These are phyloP conservation scores for Salix caprea DNA, from an alignment of 345 rosid genomes.

Conservation along the genomic window DNA sequence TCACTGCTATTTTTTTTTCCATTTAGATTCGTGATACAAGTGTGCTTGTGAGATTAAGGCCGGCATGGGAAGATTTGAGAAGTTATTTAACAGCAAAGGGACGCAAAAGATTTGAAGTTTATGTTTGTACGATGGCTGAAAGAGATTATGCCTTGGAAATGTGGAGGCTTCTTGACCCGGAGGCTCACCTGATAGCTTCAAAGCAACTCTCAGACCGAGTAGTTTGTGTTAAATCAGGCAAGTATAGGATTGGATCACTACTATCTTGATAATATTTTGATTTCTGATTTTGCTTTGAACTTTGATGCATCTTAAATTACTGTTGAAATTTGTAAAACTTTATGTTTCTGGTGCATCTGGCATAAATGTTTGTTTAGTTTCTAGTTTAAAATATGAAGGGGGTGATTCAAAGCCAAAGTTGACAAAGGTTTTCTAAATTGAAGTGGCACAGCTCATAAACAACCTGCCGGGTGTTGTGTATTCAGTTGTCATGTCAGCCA, in stretches of 20 bases:
- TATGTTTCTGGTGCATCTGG: background rate
- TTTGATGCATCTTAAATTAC: constrained; percentile 1
- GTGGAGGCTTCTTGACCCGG: constrained; percentile 99
- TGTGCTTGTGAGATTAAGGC: constrained; percentile 96
- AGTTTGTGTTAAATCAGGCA: constrained; percentile 93
- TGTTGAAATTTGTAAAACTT: background rate
- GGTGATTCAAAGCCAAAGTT: background rate
- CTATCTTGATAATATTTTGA: constrained; percentile 3
- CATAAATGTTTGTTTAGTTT: constrained; percentile 1
- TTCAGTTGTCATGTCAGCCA: background rate
- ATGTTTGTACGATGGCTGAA: constrained; percentile 99
- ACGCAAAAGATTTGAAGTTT: constrained; percentile 95
- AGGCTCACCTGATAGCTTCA: constrained; percentile 62
- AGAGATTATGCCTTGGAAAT: constrained; percentile 98
- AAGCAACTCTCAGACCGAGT: constrained; percentile 76
- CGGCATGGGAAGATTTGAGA: constrained; percentile 97
- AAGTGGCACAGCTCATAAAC: background rate
- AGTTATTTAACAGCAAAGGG: constrained; percentile 89
- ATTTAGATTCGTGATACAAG: constrained; percentile 92
- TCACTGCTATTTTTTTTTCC: constrained; percentile 13
- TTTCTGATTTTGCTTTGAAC: background rate
- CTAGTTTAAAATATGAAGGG: background rate
- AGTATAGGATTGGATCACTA: constrained; percentile 5
- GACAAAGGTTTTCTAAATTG: background rate
- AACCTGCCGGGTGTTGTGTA: background rate